phyloP scores from a whole-genome alignment of 177 flowering plant species.

The Vitis hybrid region DNA sequence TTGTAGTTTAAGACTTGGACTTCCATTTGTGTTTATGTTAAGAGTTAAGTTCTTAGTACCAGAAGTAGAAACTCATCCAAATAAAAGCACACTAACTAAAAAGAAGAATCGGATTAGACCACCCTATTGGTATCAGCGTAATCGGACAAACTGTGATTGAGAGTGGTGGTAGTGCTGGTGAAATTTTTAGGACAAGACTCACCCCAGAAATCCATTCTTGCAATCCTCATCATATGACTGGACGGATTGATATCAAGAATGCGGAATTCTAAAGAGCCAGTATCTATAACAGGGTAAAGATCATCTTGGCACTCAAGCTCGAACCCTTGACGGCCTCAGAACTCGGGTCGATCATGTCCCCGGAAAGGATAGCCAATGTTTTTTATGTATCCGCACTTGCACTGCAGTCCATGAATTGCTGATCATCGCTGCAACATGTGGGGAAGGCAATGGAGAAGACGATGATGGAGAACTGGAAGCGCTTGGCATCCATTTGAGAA shows the following conservation, averaged over 20 bases:
- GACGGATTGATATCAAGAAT: slow-evolving; percentile 8
- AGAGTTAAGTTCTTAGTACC: too few species aligned
- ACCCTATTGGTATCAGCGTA: not conserved
- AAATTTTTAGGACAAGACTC: slow-evolving; percentile 10
- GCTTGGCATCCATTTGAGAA: too few species aligned
- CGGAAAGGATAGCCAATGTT: slow-evolving; percentile 33
- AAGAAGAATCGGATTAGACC: too few species aligned
- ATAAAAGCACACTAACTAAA: too few species aligned
- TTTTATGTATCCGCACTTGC: slow-evolving; percentile 17
- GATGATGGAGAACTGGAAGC: not conserved
- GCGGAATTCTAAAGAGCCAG: not conserved
- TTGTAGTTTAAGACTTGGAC: too few species aligned
- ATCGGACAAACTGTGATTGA: slow-evolving; percentile 5
- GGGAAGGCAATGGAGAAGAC: slow-evolving; percentile 2
- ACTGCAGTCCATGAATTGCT: slow-evolving; percentile 7
- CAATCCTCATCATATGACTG: slow-evolving; percentile 8
- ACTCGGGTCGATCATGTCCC: slow-evolving; percentile 14
- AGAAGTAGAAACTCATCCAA: too few species aligned
- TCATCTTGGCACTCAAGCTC: slow-evolving; percentile 21
- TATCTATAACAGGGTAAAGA: not conserved
- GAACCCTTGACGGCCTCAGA: slow-evolving; percentile 25
- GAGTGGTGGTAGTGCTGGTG: slow-evolving; percentile 4
- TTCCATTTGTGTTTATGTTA: too few species aligned
- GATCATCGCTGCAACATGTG: not conserved
- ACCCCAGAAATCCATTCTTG: slow-evolving; percentile 13